phyloP scores from a whole-genome alignment of 108 stramenopile species.

The Fistulifera pelliculosa region DNA sequence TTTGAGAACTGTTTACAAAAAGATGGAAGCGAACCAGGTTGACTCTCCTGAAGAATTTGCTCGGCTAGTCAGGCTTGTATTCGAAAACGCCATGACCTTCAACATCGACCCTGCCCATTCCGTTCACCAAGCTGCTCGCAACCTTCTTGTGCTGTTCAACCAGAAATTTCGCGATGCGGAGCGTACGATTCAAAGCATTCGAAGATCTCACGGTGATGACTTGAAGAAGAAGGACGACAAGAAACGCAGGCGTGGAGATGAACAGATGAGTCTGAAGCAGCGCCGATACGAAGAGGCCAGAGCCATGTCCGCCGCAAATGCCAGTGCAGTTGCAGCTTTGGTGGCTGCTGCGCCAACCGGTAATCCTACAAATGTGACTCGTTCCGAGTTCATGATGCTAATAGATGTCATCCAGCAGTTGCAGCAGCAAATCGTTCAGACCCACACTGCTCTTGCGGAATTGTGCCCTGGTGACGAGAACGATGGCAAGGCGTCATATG shows the following conservation, averaged over 20 bases:
- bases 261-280: constrained; percentile 30
- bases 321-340: constrained; percentile 45
- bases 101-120: constrained; percentile 83
- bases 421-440: constrained; percentile 58
- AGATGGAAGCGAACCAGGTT: constrained; percentile 68
- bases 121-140: constrained; percentile 72
- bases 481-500: neutral
- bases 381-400: constrained; percentile 62
- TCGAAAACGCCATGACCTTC: constrained; percentile 92
- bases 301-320: constrained; percentile 44
- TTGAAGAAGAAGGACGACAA: constrained; percentile 55
- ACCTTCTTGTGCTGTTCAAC: constrained; percentile 63
- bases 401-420: constrained; percentile 59
- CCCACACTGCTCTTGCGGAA: constrained; percentile 44
- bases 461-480: constrained; percentile 32
- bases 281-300: constrained; percentile 43
- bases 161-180: constrained; percentile 70
- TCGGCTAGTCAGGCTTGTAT: constrained; percentile 77
- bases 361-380: constrained; percentile 37
- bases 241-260: constrained; percentile 44
- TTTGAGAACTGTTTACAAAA: constrained; percentile 76
- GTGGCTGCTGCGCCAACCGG: constrained; percentile 37
- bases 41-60: constrained; percentile 72
- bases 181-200: constrained; percentile 32
- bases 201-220: constrained; percentile 46